Base-by-base conservation (phyloP, 2,329 filamentous ascomycete genomes). In the Trichoderma brevicompactum region DNA sequence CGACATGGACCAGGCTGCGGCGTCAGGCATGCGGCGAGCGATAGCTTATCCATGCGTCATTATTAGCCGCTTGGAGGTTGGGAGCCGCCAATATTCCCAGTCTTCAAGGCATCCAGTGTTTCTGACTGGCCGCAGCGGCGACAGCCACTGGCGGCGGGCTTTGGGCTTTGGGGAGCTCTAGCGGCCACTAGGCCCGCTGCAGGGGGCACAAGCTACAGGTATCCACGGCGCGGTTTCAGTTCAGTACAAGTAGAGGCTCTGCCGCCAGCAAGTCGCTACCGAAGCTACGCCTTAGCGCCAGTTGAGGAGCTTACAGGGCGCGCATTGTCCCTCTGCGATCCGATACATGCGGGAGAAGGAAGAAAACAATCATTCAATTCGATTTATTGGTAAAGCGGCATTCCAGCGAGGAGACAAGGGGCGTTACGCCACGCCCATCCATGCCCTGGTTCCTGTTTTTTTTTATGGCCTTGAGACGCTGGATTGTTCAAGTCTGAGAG, bases 31-130 rank as follows among this genome's bases (percentile, higher is more conserved):
- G 52, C 52, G 9, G 32, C 23, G 41, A 32, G 38, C 48, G 44
- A 48, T 43, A 61, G 56, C 65, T 58, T 64, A 64, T 66, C 65
- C 59, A 58, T 53, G 65, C 58, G 60, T 64, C 59, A 66, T 64
- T 50, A 52, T 64, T 63, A 64, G 58, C 56, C 17, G 64, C 34
- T 36, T 17, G 52, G 52, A 54, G 52, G 52, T 40, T 54, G 52
- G 52, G 54, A 23, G 44, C 36, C 40, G 59, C 59, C 55, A 53
- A 40, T 52, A 53, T 53, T 41, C 38, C 60, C 17, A 50, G 49
- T n/a, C 17, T 9, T 12, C 32, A 50, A 48, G 60, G 40, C 50
- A 4, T 46, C 10, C 34, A 40, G 49, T 17, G 60, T 17, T 28
- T 64, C 41, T 64, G 40, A 64, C 60, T 64, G 60, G 60, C 41